phyloP scores from a whole-genome alignment of 2,329 filamentous ascomycete species.

The Neonectria faginata region DNA sequence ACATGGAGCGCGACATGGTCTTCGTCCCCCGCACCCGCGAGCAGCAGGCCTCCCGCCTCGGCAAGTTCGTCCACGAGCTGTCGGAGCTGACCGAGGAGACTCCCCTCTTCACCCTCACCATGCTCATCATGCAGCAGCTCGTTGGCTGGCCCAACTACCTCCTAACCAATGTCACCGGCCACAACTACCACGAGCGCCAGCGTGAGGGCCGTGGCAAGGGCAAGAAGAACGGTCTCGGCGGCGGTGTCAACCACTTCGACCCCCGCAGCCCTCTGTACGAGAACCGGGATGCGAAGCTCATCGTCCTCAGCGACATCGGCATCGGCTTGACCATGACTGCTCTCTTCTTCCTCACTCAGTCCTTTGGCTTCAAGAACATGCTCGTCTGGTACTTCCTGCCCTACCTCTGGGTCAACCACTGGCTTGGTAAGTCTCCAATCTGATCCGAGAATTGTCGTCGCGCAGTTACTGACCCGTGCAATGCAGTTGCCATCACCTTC shows the following conservation, averaged over 20 bases:
- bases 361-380: conserved; percentile 86
- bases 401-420: conserved; percentile 99
- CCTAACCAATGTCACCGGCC: conserved; percentile 90
- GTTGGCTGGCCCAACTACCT: conserved; percentile 95
- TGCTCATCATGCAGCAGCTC: conserved; percentile 86
- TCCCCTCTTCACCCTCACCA: conserved; percentile 80
- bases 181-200: conserved; percentile 93
- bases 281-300: conserved; percentile 87
- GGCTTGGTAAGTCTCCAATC: conserved; percentile 78
- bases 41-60: conserved; percentile 79
- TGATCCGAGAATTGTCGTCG: background rate
- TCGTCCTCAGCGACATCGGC: conserved; percentile 88
- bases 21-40: conserved; percentile 95
- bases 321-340: conserved; percentile 70
- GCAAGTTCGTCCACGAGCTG: conserved; percentile 82
- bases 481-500: conserved; percentile 92
- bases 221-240: conserved; percentile 84
- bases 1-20: conserved; percentile 99
- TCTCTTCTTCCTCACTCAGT: conserved; percentile 78
- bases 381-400: conserved; percentile 95
- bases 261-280: conserved; percentile 91
- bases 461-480: conserved; percentile 42
- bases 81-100: conserved; percentile 94
- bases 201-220: conserved; percentile 92
- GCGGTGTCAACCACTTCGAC: conserved; percentile 95